Base-by-base conservation (phyloP, 2,329 filamentous ascomycete species). In the Cladosporium sp. region DNA sequence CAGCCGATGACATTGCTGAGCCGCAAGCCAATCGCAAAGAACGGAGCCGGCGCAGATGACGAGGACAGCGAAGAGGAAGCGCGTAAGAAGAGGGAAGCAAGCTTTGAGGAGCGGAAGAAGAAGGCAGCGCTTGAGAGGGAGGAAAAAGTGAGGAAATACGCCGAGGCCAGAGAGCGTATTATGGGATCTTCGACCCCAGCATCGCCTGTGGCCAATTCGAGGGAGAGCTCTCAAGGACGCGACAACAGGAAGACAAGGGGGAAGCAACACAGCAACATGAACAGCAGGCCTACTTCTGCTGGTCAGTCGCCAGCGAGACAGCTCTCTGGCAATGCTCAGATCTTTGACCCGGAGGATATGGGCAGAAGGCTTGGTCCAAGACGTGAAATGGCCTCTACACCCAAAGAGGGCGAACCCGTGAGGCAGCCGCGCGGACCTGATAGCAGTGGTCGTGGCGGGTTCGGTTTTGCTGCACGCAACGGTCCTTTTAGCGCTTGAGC, bases 131-230 rank as follows among this genome's bases (percentile, higher is more conserved):
- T 86, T 58, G 92, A 96, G 72, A 86, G 88, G 11, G 93, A 96
- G 74, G 93, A 96, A 80, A 97, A 95, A 81, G 91, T 96, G 80
- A 88, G 88, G 65, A 90, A 91, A 67, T 97, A 97, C 76, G 91
- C 96, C 67, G 93, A 97, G 80, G 91, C 89, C 6, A 86, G 94
- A 33, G 92, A 94, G 72, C 90, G 93, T 76, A 89, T 97, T 64
- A 94, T 97, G 77, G 93, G 93, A 23, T 87, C 86, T 26, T 76
- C 77, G 35, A 71, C 73, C 14, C 68, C 78, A 21, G 68, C 67
- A 1, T 66, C 68, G 21, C 66, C 72, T 8, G 67, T 70, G 5
- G 65, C 53, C 12, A 55, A 66, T 23, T 64, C 70, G 73, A 64
- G 31, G 40, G 71, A 75, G 64, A 74, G 72, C 67, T 73, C 74